These are phyloP conservation scores for Platismatia glauca DNA, from an alignment of 495 filamentous ascomycete species.

Conservation along the genomic window DNA sequence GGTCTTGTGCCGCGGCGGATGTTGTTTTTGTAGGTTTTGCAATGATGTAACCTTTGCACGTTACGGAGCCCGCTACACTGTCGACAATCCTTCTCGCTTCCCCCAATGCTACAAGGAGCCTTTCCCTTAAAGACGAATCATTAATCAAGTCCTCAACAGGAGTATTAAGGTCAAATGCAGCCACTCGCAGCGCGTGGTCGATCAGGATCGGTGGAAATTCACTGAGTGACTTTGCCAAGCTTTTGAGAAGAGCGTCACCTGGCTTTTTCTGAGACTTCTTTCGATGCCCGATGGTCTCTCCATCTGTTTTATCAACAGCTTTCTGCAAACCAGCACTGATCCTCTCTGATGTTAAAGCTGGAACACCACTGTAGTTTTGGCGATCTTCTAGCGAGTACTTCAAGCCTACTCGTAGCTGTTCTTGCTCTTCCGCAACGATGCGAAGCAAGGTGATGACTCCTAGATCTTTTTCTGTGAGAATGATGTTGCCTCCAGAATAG, in stretches of 20 bases:
- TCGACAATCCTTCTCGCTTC: constrained; percentile 57
- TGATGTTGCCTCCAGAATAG: constrained; percentile 91
- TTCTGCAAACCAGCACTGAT: constrained; percentile 60
- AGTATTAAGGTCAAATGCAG: constrained; percentile 54
- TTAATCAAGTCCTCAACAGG: constrained; percentile 60
- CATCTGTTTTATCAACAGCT: constrained; percentile 46
- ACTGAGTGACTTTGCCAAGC: constrained; percentile 69
- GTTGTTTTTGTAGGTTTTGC: constrained; percentile 47
- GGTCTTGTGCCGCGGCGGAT: constrained; percentile 20
- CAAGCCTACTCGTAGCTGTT: constrained; percentile 62
- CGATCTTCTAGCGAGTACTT: constrained; percentile 73
- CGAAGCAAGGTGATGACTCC: constrained; percentile 72
- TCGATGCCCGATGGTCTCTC: constrained; percentile 37
- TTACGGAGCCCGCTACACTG: constrained; percentile 43
- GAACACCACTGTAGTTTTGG: constrained; percentile 70
- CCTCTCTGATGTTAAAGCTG: constrained; percentile 62
- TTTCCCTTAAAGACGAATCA: constrained; percentile 52
- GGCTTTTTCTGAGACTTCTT: constrained; percentile 78
- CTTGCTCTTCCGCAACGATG: constrained; percentile 67
- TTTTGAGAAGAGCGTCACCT: constrained; percentile 65
- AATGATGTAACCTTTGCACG: constrained; percentile 75
- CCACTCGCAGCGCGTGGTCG: constrained; percentile 70
- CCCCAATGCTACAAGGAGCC: constrained; percentile 54
- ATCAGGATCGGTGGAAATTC: constrained; percentile 81
- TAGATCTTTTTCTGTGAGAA: constrained; percentile 74